Evolutionary conservation across 768 basidiomycete species (phyloP), one percentile per base, ranked within the genome.

Genomic region (Lactarius quietus): DNA sequence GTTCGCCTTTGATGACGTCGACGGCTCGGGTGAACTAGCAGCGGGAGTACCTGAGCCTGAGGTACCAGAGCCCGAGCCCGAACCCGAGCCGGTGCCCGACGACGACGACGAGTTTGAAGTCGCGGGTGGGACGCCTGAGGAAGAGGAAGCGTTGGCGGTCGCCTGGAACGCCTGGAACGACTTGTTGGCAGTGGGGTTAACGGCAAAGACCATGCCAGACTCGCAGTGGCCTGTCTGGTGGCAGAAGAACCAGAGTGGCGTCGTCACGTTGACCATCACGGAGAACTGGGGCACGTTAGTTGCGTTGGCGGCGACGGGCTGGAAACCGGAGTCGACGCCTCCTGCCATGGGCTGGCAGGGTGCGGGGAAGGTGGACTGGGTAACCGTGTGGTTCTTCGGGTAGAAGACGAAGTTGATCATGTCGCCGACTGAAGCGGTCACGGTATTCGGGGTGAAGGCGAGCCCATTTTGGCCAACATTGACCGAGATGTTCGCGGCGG

Each of bases 181-280:
- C 67, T 74, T 73, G 48, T 70, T 60, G 2, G 71, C 68, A 1
- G 69, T 73, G 0, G 74, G 65, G 68, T 74, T 74, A 52, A 76
- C 57, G 59, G 72, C 72, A 45, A 75, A 76, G n/a, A 75, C 75
- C 73, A 74, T 74, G 12, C 70, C 69, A 18, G 63, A 23, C 52
- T 68, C 10, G 61, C 76, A 77, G 66, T 74, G 73, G 31, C 70
- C 73, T 0, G 63, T 65, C 57, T 76, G 75, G 6, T 58, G 52
- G 52, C 75, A 78, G 67, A 63, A 68, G 72, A 77, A 73, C 76
- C 75, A 77, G n/a, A 68, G 38, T 1, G 77, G 74, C 7, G 57
- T 62, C 33, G 63, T 68, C 14, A 51, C 58, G 20, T 70, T 68
- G 26, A 77, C 70, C 3, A 64, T 64, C 63, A 76, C 0, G 1